Base-by-base conservation (phyloP, 345 rosid species). In the Sisymbrium irio region DNA sequence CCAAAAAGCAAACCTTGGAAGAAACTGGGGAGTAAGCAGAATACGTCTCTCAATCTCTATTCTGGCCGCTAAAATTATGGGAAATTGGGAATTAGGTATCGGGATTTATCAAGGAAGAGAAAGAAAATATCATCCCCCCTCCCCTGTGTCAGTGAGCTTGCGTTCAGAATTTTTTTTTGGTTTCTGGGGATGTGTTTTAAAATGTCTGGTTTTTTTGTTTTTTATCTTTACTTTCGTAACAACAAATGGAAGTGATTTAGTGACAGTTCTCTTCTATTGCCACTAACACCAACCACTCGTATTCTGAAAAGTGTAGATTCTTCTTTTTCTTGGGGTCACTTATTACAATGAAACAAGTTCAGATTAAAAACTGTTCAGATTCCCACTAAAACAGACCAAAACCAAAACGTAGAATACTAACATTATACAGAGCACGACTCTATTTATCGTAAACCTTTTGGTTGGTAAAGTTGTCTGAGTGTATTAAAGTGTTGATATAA, bases 231-330 rank as follows among this genome's bases (percentile, higher is more conserved):
- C 56, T 51, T 55, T 51, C 15, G 57, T 17, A 58, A 51, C 4
- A 51, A 33, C 58, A 60, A 42, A 58, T 14, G 67, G 17, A 42
- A 75, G 32, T 49, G 78, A 32, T 33, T 65, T 7, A 57, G 73
- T 39, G 73, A 68, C 53, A 27, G 28, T 61, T 68, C 42, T 42
- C 22, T 7, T 61, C 33, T 5, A 10, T 75, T 61, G 74, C 62
- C 57, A 68, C 69, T 42, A 41, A 68, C 46, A 75, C 62, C 74
- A 68, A 67, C 79, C 69, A 75, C 74, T 75, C 67, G 7, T 68
- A 15, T 67, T 33, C 12, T 42, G 64, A 51, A 75, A 68, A 61
- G 57, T 61, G 69, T 68, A 17, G 14, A 41, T 61, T 68, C 54
- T 39, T 74, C 44, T 58, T 30, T 57, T 66, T 58, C 17, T 56